These are phyloP conservation scores for Acanthamoeba triangularis DNA, from an alignment of 208 protist genomes.

Conservation along the genomic window DNA sequence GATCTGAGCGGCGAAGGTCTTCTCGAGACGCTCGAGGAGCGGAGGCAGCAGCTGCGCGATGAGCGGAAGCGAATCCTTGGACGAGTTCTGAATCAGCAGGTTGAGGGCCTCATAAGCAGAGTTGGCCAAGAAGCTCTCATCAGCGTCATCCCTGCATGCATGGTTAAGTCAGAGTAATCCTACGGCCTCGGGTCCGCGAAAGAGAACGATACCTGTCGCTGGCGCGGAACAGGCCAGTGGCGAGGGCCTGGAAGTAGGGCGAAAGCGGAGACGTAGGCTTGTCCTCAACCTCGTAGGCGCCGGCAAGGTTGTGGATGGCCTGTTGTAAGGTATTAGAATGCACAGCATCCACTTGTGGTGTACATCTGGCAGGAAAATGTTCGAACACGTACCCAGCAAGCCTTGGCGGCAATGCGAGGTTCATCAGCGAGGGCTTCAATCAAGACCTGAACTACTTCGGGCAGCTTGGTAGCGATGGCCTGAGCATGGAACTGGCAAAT, in stretches of 20 bases:
- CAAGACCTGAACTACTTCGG: slow-evolving; percentile 63
- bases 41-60: slow-evolving; percentile 92
- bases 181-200: background rate
- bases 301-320: slow-evolving; percentile 95
- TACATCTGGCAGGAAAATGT: background rate
- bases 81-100: slow-evolving; percentile 93
- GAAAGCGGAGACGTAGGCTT: slow-evolving; percentile 94
- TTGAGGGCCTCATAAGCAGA: slow-evolving; percentile 97
- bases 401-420: slow-evolving; percentile 93
- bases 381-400: slow-evolving; percentile 92
- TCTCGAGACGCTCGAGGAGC: slow-evolving; percentile 91
- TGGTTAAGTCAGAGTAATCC: slow-evolving; percentile 80
- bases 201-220: slow-evolving; percentile 39
- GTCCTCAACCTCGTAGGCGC: slow-evolving; percentile 92
- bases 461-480: slow-evolving; percentile 90
- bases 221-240: slow-evolving; percentile 66
- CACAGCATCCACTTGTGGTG: background rate
- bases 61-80: slow-evolving; percentile 89
- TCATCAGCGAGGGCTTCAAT: slow-evolving; percentile 87
- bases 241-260: slow-evolving; percentile 90
- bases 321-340: background rate
- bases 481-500: slow-evolving; percentile 96
- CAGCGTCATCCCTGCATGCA: slow-evolving; percentile 88
- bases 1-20: slow-evolving; percentile 86
- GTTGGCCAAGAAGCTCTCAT: slow-evolving; percentile 82